phyloP scores from a whole-genome alignment of 257 asterid species.

The Fraxinus americana region DNA sequence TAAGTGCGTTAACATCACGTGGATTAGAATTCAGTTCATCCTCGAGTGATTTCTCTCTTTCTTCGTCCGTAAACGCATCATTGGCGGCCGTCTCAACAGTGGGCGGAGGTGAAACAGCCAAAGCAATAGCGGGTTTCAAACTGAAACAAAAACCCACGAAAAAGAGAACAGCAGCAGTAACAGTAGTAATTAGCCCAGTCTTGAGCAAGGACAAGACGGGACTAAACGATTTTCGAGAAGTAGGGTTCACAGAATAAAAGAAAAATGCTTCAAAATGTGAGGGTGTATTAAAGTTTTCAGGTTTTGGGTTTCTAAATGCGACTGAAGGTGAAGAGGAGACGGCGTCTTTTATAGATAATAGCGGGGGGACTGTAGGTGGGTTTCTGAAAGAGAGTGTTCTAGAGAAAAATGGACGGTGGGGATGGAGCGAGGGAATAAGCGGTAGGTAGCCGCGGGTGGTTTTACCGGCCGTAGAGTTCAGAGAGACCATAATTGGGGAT shows the following conservation, averaged over 20 bases:
- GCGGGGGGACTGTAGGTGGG: conserved; percentile 32
- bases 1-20: conserved; percentile 50
- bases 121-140: conserved; percentile 30
- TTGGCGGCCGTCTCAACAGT: conserved; percentile 30
- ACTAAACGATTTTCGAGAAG: not conserved
- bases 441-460: conserved; percentile 27
- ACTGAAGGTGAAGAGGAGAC: conserved; percentile 28
- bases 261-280: conserved; percentile 1
- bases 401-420: conserved; percentile 30
- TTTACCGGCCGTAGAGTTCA: conserved; percentile 37
- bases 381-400: conserved; percentile 37
- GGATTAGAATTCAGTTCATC: conserved; percentile 55
- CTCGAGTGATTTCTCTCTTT: conserved; percentile 52
- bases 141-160: conserved; percentile 34
- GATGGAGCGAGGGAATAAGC: conserved; percentile 24
- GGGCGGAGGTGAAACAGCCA: conserved; percentile 34
- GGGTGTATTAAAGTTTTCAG: conserved; percentile 5
- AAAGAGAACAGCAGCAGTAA: conserved; percentile 52
- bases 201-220: conserved; percentile 38
- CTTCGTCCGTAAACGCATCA: conserved; percentile 41
- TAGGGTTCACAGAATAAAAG: not conserved
- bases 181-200: conserved; percentile 40
- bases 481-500: conserved; percentile 49
- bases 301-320: conserved; percentile 16
- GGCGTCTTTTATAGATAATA: conserved; percentile 26